A percentile compares a stretch with the other conserved stretches of the same genome.
Evolutionary conservation across 768 basidiomycete species (phyloP).

Genomic region (Roridomyces roridus): DNA sequence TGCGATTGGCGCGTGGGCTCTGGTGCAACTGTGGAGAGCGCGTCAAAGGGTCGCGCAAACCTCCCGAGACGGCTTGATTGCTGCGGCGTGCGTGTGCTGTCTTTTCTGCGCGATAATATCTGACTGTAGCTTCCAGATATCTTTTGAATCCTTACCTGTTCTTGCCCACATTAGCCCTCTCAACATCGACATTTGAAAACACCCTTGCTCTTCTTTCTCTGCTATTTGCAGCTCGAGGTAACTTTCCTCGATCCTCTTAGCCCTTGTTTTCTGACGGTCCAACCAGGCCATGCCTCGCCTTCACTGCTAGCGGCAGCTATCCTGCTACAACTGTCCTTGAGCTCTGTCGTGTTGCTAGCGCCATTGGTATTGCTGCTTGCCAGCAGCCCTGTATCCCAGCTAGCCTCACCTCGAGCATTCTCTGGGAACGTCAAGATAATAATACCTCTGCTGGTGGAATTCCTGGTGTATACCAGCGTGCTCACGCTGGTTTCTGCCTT

Average conservation of each 20-base stretch:
- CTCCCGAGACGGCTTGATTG: slow-evolving; percentile 65
- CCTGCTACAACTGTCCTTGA: slow-evolving; percentile 74
- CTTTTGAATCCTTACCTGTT: slow-evolving; percentile 90
- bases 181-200: slow-evolving; percentile 86
- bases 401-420: slow-evolving; percentile 64
- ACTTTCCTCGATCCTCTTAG: slow-evolving; percentile 16
- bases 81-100: slow-evolving; percentile 60
- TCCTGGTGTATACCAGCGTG: slow-evolving; percentile 51
- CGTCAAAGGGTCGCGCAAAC: slow-evolving; percentile 58
- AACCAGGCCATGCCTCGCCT: slow-evolving; percentile 61
- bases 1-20: slow-evolving; percentile 66
- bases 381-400: slow-evolving; percentile 64
- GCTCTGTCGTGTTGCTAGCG: slow-evolving; percentile 68
- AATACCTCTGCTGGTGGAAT: slow-evolving; percentile 53
- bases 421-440: slow-evolving; percentile 33
- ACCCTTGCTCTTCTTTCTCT: slow-evolving; percentile 68
- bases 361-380: slow-evolving; percentile 73
- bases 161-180: slow-evolving; percentile 78
- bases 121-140: slow-evolving; percentile 56
- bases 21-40: slow-evolving; percentile 71
- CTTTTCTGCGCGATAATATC: background rate
- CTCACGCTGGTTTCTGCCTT: slow-evolving; percentile 60
- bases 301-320: slow-evolving; percentile 74
- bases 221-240: slow-evolving; percentile 75
- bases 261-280: slow-evolving; percentile 25